These are phyloP conservation scores for Pseudogymnoascus verrucosus DNA, from an alignment of 2,329 filamentous ascomycete genomes.

Conservation along the genomic window DNA sequence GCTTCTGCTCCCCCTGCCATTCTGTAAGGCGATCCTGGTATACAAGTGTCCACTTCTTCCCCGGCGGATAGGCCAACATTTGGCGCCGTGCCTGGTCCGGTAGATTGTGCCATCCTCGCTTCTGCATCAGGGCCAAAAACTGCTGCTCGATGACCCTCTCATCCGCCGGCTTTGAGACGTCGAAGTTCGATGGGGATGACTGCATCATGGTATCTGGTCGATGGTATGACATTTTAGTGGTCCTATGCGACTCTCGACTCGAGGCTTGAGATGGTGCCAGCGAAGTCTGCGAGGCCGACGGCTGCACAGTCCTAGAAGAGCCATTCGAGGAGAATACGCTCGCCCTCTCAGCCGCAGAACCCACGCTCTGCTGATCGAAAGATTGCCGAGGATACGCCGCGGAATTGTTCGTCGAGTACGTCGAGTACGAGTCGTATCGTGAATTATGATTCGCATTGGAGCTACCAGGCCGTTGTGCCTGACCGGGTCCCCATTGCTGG, in stretches of 20 bases:
- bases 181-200: conserved; percentile 34
- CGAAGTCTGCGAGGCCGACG: conserved; percentile 49
- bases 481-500: conserved; percentile 65
- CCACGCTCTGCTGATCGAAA: conserved; percentile 57
- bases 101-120: conserved; percentile 93
- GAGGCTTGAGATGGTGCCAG: conserved; percentile 23
- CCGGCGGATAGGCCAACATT: conserved; percentile 90
- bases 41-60: conserved; percentile 96
- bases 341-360: conserved; percentile 50
- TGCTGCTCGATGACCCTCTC: conserved; percentile 82
- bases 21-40: conserved; percentile 92
- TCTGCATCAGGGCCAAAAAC: conserved; percentile 91
- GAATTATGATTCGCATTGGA: conserved; percentile 45
- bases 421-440: conserved; percentile 55
- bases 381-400: conserved; percentile 35
- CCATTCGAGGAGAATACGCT: conserved; percentile 48
- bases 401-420: conserved; percentile 26
- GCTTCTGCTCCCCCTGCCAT: conserved; percentile 89
- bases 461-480: conserved; percentile 47
- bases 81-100: conserved; percentile 90
- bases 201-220: conserved; percentile 24
- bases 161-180: conserved; percentile 67
- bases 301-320: conserved; percentile 45
- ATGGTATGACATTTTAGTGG: conserved; percentile 42
- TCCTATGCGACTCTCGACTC: conserved; percentile 45